These are phyloP conservation scores for Phylloboletellus chloephorus DNA, from an alignment of 1,284 basidiomycete species.

Conservation along the genomic window DNA sequence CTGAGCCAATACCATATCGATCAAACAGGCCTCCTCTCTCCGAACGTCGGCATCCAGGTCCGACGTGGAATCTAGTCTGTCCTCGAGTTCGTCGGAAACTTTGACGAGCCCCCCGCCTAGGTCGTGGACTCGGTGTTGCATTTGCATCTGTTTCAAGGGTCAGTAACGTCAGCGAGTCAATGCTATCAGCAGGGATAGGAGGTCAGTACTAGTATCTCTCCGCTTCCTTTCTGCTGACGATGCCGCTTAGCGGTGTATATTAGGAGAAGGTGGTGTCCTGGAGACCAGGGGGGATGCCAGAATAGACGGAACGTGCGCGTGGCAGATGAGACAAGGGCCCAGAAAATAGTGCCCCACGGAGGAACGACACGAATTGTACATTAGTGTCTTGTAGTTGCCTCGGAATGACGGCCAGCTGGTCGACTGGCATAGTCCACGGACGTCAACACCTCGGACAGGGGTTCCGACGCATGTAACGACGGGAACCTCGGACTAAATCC, in stretches of 20 bases:
- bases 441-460: no score
- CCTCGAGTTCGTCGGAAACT: slow-evolving; percentile 26
- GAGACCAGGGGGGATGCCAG: no score
- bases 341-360: no score
- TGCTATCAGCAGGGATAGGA: slow-evolving; percentile 21
- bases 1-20: background rate
- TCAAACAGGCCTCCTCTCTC: slow-evolving; percentile 12
- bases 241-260: no score
- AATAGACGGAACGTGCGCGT: no score
- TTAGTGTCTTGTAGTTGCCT: slow-evolving; percentile 17
- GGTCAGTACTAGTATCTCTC: background rate
- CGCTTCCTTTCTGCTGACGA: background rate
- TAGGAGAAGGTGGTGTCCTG: no score
- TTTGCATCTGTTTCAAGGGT: slow-evolving; percentile 23
- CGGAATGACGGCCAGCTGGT: background rate
- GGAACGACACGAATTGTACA: slow-evolving; percentile 7
- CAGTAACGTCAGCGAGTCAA: slow-evolving; percentile 16
- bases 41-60: slow-evolving; percentile 18
- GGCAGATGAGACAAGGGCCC: no score
- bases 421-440: slow-evolving; percentile 8
- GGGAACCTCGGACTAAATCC: slow-evolving; percentile 7
- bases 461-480: no score
- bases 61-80: slow-evolving; percentile 25
- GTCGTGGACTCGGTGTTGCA: slow-evolving; percentile 21
- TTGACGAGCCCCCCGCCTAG: slow-evolving; percentile 20